Evolutionary conservation across 257 asterid genomes (phyloP).

Genomic region (Fraxinus americana): DNA sequence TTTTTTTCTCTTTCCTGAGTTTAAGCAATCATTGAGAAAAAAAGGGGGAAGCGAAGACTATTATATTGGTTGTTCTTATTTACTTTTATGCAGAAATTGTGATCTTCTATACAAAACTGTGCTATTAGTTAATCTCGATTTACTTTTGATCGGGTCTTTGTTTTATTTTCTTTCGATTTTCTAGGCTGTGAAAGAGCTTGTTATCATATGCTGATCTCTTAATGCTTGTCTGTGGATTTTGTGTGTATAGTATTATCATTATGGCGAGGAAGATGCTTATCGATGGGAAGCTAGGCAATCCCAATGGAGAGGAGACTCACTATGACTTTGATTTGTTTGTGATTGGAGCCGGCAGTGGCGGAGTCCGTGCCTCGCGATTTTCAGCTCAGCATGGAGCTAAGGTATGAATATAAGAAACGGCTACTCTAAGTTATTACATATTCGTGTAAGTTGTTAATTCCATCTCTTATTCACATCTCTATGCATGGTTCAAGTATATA

Average conservation of each 20-base stretch:
- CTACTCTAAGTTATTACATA: neutral
- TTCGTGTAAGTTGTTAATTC: neutral
- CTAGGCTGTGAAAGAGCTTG: neutral
- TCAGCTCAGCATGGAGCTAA: conserved; percentile 94
- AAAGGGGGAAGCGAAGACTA: neutral
- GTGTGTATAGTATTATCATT: conserved; percentile 36
- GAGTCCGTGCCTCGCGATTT: conserved; percentile 91
- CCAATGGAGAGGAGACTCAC: conserved; percentile 46
- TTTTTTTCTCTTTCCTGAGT: neutral
- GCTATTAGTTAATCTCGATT: conserved; percentile 14
- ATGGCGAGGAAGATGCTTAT: conserved; percentile 96
- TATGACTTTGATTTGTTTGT: conserved; percentile 91
- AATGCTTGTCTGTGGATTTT: conserved; percentile 20
- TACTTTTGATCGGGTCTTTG: conserved; percentile 18
- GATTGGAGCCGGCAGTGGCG: conserved; percentile 99
- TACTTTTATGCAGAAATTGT: neutral
- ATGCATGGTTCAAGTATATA: conserved; percentile 1
- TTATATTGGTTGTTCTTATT: neutral
- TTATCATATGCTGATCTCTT: conserved; percentile 19
- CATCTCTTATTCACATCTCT: conserved; percentile 1
- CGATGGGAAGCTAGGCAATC: conserved; percentile 64
- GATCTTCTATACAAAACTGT: neutral
- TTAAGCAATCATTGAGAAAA: neutral
- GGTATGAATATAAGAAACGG: conserved; percentile 40
- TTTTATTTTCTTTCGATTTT: neutral